Base-by-base conservation (phyloP, 1,284 basidiomycete genomes). In the Sanghuangporus weigelae region DNA sequence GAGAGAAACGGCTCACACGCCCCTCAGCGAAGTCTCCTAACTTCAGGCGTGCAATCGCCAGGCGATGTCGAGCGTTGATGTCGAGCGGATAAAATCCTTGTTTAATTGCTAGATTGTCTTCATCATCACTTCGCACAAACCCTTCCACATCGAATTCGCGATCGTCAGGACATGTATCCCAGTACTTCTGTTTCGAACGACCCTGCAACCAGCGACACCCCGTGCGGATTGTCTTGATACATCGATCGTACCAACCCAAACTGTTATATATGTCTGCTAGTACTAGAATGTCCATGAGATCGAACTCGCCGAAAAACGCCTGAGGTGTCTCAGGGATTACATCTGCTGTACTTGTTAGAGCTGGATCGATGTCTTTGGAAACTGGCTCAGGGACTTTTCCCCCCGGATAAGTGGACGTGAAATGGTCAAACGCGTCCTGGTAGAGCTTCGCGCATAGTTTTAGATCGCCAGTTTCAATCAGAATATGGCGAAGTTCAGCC, bases 151-250 rank as follows among this genome's bases (percentile, higher is more conserved):
- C 92, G 70, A 85, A 97, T 74, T 98, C 96, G 61, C 95, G 79
- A 73, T 98, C 95, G 71, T 97, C 96, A 42, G 85, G 83, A 61
- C 87, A 84, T 23, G 83, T 74, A 68, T 95, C 92, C 94, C 95
- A 97, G 62, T 88, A 87, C 62, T 78, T 82, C 72, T 92, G 86
- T 39, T 81, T 77, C n/a, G 76, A 78, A 40, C 96, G 78, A 0
- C 93, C 93, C 72, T 96, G 93, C 11, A 98, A 75, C 96, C 96
- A 98, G 54, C 96, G 78, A 57, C 86, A 89, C 0, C 95, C 95
- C 59, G 81, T 79, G 46, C 90, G 81, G 62, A 97, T 87, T 0
- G 86, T 83, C 12, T 84, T 78, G 11, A 95, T 78, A 0, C 91
- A 90, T 36, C 83, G 80, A 46, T 87, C 85, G 67, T 92, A 81